phyloP scores from a whole-genome alignment of 2,329 filamentous ascomycete genomes.

The Pseudogymnoascus sp. region DNA sequence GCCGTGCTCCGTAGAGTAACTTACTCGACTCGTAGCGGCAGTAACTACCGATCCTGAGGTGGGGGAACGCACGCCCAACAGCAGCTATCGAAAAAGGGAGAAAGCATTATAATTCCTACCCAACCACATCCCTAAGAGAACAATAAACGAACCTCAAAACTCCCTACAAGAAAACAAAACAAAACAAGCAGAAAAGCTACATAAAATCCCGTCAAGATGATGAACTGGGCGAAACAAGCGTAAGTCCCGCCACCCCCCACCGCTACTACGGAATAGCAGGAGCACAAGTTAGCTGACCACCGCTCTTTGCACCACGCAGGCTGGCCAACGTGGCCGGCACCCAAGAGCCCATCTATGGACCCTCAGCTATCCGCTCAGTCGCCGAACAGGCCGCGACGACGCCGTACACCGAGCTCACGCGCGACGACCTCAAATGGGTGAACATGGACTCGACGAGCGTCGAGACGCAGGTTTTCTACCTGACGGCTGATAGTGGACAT shows the following conservation, averaged over 20 bases:
- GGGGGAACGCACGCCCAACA: not conserved
- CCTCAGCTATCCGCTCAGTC: conserved; percentile 78
- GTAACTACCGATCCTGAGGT: not conserved
- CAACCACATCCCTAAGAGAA: conserved; percentile 12
- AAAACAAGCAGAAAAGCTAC: not conserved
- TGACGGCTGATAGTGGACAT: conserved; percentile 69
- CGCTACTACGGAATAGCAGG: not conserved
- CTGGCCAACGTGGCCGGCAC: conserved; percentile 82
- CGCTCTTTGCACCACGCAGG: conserved; percentile 32
- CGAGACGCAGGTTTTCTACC: conserved; percentile 92
- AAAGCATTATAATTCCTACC: not conserved
- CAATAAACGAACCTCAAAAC: conserved; percentile 9
- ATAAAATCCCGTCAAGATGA: conserved; percentile 47
- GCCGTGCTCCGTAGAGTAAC: not conserved
- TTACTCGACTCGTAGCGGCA: not conserved
- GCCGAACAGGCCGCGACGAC: conserved; percentile 69
- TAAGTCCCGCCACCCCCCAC: conserved; percentile 39
- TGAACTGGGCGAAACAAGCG: conserved; percentile 93
- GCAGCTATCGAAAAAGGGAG: not conserved
- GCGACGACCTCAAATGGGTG: conserved; percentile 75
- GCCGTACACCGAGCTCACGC: conserved; percentile 71
- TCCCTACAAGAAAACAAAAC: not conserved
- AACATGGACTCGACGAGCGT: conserved; percentile 77
- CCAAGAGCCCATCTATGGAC: conserved; percentile 91
- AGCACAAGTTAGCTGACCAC: conserved; percentile 15